phyloP scores from a whole-genome alignment of 2,329 filamentous ascomycete species.

The Penicillium verrucosum region DNA sequence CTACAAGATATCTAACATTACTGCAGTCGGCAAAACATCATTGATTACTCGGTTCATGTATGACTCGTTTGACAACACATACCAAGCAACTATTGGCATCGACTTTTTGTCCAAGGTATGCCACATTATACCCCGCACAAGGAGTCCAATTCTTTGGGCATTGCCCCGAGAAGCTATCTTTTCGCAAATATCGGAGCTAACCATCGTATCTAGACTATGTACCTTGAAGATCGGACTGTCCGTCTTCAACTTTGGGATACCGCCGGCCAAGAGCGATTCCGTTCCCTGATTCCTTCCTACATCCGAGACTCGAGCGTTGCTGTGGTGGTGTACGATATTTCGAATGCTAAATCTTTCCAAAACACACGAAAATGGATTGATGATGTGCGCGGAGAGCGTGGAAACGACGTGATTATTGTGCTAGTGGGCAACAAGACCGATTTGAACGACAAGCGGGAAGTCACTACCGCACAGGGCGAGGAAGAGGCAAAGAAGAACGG shows the following conservation, averaged over 20 bases:
- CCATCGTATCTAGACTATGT: slow-evolving; percentile 73
- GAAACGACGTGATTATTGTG: slow-evolving; percentile 98
- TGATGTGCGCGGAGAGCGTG: slow-evolving; percentile 91
- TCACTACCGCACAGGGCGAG: slow-evolving; percentile 92
- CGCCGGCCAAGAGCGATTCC: slow-evolving; percentile 94
- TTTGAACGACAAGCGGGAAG: slow-evolving; percentile 95
- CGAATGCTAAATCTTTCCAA: slow-evolving; percentile 94
- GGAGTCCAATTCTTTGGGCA: background rate
- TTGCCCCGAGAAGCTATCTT: background rate
- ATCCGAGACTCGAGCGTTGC: slow-evolving; percentile 97
- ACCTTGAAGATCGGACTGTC: slow-evolving; percentile 96
- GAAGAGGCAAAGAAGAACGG: slow-evolving; percentile 98
- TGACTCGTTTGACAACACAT: slow-evolving; percentile 99
- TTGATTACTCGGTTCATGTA: slow-evolving; percentile 99
- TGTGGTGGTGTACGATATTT: slow-evolving; percentile 98
- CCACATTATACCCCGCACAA: slow-evolving; percentile 21
- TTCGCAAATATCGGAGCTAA: background rate
- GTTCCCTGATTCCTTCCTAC: slow-evolving; percentile 95
- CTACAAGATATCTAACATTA: slow-evolving; percentile 16
- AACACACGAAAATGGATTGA: slow-evolving; percentile 99
- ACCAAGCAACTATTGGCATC: slow-evolving; percentile 98
- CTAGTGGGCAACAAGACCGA: slow-evolving; percentile 99
- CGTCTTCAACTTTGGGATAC: slow-evolving; percentile 98
- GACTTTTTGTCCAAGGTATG: slow-evolving; percentile 95
- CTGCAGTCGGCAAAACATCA: slow-evolving; percentile 91